phyloP scores from a whole-genome alignment of 805 yeast genomes.

The Sugiyamaella smithiae region DNA sequence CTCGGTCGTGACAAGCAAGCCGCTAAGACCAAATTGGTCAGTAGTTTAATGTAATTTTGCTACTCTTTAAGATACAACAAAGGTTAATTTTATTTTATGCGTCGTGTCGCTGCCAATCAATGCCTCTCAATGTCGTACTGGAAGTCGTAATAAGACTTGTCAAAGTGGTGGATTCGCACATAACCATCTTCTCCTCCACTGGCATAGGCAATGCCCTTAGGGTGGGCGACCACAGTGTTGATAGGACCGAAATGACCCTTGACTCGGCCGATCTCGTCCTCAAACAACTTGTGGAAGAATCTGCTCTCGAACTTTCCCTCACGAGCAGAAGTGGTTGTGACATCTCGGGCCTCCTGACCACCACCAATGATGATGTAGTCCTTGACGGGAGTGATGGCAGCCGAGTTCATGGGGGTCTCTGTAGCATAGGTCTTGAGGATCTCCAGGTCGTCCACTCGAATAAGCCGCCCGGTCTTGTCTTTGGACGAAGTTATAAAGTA shows the following conservation, averaged over 20 bases:
- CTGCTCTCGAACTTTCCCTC: slow-evolving; percentile 98
- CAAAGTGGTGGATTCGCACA: slow-evolving; percentile 90
- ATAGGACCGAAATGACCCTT: slow-evolving; percentile 99
- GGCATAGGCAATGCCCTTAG: slow-evolving; percentile 89
- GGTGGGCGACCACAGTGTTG: slow-evolving; percentile 90
- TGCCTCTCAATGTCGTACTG: slow-evolving; percentile 74
- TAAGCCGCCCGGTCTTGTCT: slow-evolving; percentile 77
- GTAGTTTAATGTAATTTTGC: no score
- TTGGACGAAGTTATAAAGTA: slow-evolving; percentile 91
- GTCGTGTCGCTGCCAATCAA: no score
- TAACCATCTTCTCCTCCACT: slow-evolving; percentile 99
- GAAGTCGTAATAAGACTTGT: slow-evolving; percentile 88
- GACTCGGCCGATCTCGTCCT: slow-evolving; percentile 94
- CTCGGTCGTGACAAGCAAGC: not conserved
- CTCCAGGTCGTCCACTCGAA: slow-evolving; percentile 74
- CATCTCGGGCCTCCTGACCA: slow-evolving; percentile 99
- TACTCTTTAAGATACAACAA: not conserved
- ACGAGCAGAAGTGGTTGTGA: slow-evolving; percentile 89
- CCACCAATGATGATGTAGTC: slow-evolving; percentile 94
- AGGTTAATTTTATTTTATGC: not conserved
- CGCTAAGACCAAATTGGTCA: not conserved
- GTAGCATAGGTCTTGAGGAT: slow-evolving; percentile 72
- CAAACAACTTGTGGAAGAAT: slow-evolving; percentile 90
- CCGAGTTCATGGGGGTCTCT: slow-evolving; percentile 93
- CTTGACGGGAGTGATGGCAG: slow-evolving; percentile 89